Conservation (phyloP, 257 asterid genomes). For the Datura wrightii region DNA sequence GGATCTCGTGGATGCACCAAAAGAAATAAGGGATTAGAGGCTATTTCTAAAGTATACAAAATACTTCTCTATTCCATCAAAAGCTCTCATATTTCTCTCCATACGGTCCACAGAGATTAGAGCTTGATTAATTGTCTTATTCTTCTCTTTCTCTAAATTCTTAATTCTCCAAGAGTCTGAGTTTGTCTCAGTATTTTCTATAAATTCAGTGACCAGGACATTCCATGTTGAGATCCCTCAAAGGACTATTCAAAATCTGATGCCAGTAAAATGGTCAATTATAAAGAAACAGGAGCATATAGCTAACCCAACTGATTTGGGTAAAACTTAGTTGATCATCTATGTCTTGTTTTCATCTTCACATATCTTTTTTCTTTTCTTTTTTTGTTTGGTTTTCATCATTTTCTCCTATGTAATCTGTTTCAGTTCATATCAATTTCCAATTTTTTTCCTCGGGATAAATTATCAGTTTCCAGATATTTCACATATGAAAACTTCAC, state of each 20-base stretch:
- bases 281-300: not conserved
- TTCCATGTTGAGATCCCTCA: conserved; percentile 7
- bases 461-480: conserved; percentile 2
- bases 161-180: conserved; percentile 12
- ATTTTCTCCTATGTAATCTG: not conserved
- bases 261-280: not conserved
- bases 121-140: not conserved
- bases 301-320: not conserved
- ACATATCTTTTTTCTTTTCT: not conserved
- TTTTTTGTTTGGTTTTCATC: too few relatives aligned
- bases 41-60: too few relatives aligned
- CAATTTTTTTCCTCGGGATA: not conserved
- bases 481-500: conserved; percentile 19
- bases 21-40: too few relatives aligned
- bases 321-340: not conserved
- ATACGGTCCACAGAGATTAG: too few relatives aligned
- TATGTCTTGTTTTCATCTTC: conserved; percentile 9
- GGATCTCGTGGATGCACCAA: too few relatives aligned
- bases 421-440: not conserved
- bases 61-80: too few relatives aligned
- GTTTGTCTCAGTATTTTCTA: not conserved
- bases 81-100: too few relatives aligned
- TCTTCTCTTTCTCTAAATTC: conserved; percentile 8
- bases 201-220: not conserved
- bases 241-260: conserved; percentile 16